These are phyloP conservation scores for Stachybotrys echinatus DNA, from an alignment of 2,329 filamentous ascomycete species.

Conservation along the genomic window DNA sequence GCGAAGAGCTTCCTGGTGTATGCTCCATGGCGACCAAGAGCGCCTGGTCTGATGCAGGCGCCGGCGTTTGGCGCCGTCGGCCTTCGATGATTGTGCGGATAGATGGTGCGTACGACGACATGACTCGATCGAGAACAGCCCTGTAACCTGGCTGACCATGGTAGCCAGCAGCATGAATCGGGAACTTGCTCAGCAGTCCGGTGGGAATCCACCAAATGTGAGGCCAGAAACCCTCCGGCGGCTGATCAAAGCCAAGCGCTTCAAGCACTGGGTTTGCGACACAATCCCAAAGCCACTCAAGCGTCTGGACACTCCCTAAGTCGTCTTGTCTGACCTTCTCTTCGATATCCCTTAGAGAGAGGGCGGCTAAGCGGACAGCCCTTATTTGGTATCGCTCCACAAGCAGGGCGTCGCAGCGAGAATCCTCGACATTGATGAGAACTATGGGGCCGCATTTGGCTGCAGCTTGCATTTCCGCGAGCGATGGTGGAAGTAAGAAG, in stretches of 20 bases:
- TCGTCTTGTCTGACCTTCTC: neutral
- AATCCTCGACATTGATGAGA: constrained; percentile 1
- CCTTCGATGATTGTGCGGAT: constrained; percentile 23
- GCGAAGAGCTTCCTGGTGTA: neutral
- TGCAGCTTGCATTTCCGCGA: neutral
- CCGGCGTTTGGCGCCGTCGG: neutral
- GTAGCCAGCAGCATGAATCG: constrained; percentile 26
- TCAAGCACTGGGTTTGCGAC: constrained; percentile 18
- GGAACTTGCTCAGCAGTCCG: constrained; percentile 18
- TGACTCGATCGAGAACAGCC: constrained; percentile 25
- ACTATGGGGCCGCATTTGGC: constrained; percentile 1
- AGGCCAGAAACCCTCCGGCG: constrained; percentile 11
- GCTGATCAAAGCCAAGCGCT: constrained; percentile 13
- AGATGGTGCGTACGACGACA: constrained; percentile 32
- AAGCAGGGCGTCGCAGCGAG: constrained; percentile 4
- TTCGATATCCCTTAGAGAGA: constrained; percentile 8
- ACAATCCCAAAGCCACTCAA: constrained; percentile 24
- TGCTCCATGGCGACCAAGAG: constrained; percentile 23
- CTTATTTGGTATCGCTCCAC: neutral
- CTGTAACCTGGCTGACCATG: constrained; percentile 12
- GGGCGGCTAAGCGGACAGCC: constrained; percentile 5
- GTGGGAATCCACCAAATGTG: constrained; percentile 27
- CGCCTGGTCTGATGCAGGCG: neutral
- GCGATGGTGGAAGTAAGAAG: constrained; percentile 15
- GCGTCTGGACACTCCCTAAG: no score